Evolutionary conservation across 176 grass and related monocot genomes (phyloP), one percentile per base, ranked within the genome.

Genomic region (Carex pumila): DNA sequence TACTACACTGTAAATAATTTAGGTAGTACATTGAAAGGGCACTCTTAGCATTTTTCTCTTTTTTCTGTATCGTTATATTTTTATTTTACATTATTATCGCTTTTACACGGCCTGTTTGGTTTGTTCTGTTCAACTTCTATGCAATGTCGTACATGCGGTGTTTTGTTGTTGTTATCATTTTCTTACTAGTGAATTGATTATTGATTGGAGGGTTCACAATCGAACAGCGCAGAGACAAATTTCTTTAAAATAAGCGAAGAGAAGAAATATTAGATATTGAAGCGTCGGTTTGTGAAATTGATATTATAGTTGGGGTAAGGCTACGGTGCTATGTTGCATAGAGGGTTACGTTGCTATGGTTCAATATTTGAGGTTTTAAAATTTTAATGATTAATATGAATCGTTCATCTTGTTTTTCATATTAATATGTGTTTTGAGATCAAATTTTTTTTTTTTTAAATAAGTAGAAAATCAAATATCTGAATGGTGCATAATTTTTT

Each of bases 1-100:
- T 54, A 54, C 64, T 41, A 86, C 37, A 52, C 13, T 83, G 81
- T 83, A 83, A 36, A 83, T 83, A 83, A 29, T 83, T 83, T 83
- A 65, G 30, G 19, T 82, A 66, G 58, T 67, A 82, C 17, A 18
- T 47, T 65, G 1, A 75, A 54, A 75, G 11, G 31, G 10, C n/a
- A 6, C 45, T 52, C 22, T 12, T 53, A 55, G 52, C 21, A 14
- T 10, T 34, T 34, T 57, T 15, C 9, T 73, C n/a, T 73, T n/a
- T n/a, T n/a, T 71, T 19, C 10, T 15, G 37, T 78, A 12, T 78
- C 0, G 52, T 56, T 78, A 53, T 17, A 78, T 54, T 77, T 75
- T 52, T 30, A 75, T 54, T 53, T 77, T 32, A 56, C 13, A 77
- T 77, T 57, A 17, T 56, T 34, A 57, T 73, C 19, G 50, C 73